Conservation (phyloP, 768 basidiomycete genomes). For the Naganishia vaughanmartiniae region DNA sequence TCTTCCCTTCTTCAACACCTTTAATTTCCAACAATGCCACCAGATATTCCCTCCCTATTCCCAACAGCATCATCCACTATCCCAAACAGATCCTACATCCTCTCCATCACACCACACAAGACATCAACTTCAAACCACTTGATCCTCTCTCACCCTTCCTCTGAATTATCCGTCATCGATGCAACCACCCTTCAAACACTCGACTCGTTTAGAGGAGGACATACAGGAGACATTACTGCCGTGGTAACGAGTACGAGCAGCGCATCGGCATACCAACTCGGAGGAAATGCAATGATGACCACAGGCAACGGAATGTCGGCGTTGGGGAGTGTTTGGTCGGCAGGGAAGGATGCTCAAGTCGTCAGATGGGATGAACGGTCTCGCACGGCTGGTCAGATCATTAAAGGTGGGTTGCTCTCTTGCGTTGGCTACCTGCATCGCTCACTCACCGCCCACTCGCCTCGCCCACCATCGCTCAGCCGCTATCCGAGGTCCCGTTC, state of each 20-base stretch:
- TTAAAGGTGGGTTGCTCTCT: slow-evolving; percentile 43
- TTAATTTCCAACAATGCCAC: slow-evolving; percentile 19
- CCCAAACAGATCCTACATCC: slow-evolving; percentile 41
- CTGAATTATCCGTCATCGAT: slow-evolving; percentile 46
- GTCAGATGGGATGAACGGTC: slow-evolving; percentile 51
- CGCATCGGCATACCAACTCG: background rate
- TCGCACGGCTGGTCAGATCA: slow-evolving; percentile 36
- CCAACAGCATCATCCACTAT: slow-evolving; percentile 9
- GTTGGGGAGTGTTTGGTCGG: slow-evolving; percentile 37
- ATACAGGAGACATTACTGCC: slow-evolving; percentile 40
- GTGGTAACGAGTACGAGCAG: slow-evolving; percentile 31
- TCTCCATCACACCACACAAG: slow-evolving; percentile 41
- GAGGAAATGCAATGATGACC: slow-evolving; percentile 21
- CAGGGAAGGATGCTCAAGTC: slow-evolving; percentile 44
- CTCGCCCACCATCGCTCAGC: no score
- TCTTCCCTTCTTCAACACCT: background rate
- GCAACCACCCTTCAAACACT: slow-evolving; percentile 44
- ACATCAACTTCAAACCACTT: slow-evolving; percentile 41
- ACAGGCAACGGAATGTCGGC: slow-evolving; percentile 12
- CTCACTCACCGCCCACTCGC: no score
- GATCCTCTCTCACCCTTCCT: slow-evolving; percentile 46
- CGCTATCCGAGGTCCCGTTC: slow-evolving; percentile 41
- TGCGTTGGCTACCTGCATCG: no score
- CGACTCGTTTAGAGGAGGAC: slow-evolving; percentile 42
- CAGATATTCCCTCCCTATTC: slow-evolving; percentile 16